A percentile compares a stretch with the other conserved stretches of the same genome.
phyloP scores from a whole-genome alignment of 164 flowering plant species.

The Vitis labrusca region DNA sequence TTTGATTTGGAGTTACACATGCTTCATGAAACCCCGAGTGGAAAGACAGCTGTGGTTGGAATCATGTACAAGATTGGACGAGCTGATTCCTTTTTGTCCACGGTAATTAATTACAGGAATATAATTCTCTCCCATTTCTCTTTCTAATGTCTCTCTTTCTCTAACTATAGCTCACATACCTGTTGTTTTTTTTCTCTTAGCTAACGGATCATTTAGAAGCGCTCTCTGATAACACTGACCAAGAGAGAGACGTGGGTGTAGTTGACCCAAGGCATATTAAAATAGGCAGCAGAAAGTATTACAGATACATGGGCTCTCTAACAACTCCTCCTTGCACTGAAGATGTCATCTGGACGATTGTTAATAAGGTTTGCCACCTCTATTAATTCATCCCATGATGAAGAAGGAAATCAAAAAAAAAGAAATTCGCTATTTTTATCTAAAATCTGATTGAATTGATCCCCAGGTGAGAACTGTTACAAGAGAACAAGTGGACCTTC shows the following conservation, averaged over 20 bases:
- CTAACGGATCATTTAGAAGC: constrained; percentile 20
- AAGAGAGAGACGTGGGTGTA: constrained; percentile 19
- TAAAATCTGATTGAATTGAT: background rate
- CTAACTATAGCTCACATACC: background rate
- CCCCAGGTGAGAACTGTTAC: constrained; percentile 49
- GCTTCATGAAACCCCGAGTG: constrained; percentile 46
- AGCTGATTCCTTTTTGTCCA: constrained; percentile 47
- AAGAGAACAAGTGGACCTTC: constrained; percentile 37
- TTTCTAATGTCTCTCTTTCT: background rate
- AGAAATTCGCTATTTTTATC: background rate
- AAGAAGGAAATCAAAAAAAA: no score
- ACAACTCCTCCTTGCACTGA: constrained; percentile 60
- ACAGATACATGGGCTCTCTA: constrained; percentile 52
- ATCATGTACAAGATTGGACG: constrained; percentile 52
- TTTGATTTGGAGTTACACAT: constrained; percentile 54
- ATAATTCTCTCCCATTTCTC: background rate
- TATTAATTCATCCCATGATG: background rate
- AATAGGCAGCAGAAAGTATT: constrained; percentile 33
- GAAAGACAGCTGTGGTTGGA: constrained; percentile 49
- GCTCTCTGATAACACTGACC: constrained; percentile 13
- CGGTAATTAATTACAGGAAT: constrained; percentile 26
- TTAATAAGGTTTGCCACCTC: constrained; percentile 32
- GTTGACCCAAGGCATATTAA: constrained; percentile 33
- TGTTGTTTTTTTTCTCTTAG: constrained; percentile 12
- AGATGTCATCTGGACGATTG: constrained; percentile 51